A percentile compares a stretch with the other conserved stretches of the same genome.
These are phyloP conservation scores for Scalesia atractyloides DNA, from an alignment of 129 eudicot species.

Conservation along the genomic window DNA sequence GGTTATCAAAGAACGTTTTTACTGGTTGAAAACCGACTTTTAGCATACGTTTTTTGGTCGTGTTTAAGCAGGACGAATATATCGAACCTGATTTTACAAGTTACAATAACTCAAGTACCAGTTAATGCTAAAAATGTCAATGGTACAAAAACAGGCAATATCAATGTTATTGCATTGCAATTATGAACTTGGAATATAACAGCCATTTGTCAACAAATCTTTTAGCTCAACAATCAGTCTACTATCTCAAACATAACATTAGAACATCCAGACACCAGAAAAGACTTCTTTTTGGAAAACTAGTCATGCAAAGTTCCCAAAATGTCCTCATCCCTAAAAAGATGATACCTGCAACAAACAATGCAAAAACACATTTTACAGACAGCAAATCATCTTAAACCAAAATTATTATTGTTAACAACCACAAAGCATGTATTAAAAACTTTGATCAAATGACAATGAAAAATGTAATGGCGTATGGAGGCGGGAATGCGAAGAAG, in stretches of 20 bases:
- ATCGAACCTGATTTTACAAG: no score
- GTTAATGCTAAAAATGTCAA: no score
- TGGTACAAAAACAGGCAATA: no score
- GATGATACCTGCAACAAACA: slow-evolving; percentile 71
- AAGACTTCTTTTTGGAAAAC: background rate
- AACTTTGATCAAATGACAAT: background rate
- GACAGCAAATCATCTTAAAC: background rate
- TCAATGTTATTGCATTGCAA: slow-evolving; percentile 29
- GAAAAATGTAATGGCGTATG: slow-evolving; percentile 60
- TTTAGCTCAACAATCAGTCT: slow-evolving; percentile 25
- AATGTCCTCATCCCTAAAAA: slow-evolving; percentile 90
- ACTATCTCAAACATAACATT: slow-evolving; percentile 27
- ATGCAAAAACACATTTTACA: background rate
- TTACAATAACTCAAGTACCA: no score
- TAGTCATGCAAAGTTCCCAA: slow-evolving; percentile 92
- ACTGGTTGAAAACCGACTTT: no score
- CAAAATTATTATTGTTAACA: background rate
- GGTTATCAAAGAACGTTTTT: no score
- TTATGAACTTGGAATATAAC: slow-evolving; percentile 21
- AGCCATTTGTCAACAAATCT: slow-evolving; percentile 12
- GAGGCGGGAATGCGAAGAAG: slow-evolving; percentile 58
- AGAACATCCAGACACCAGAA: background rate
- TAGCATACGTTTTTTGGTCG: no score
- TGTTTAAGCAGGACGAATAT: no score
- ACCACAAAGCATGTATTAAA: background rate